Evolutionary conservation across 768 basidiomycete genomes (phyloP), one percentile per base, ranked within the genome.

Genomic region (Strobilomyces dryophilus): DNA sequence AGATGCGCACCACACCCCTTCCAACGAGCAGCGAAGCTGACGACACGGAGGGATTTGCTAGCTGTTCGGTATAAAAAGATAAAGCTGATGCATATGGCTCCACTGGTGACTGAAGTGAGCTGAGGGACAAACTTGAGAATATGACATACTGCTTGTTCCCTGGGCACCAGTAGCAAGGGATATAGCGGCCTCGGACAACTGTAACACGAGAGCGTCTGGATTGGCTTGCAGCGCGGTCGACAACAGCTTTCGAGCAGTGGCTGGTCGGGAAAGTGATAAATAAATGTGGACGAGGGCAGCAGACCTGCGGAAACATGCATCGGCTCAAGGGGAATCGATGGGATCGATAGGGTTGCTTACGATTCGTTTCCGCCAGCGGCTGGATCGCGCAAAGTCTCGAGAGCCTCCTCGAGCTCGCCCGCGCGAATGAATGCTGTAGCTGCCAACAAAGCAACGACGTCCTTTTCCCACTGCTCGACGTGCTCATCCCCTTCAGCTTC

Each of bases 171-270:
- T 87, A 31, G 81, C 81, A 49, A 92, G 78, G 27, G 85, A 83
- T 52, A 92, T 84, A 20, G 79, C 83, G 14, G 93, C 87, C 73
- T 98, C 94, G 54, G 94, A 92, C 58, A 87, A 80, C 65, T 95
- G 93, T 18, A 98, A 75, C 35, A 98, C 79, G 17, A 92, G 80
- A 63, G 93, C 88, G 66, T 97, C 94, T 66, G 94, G 93, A 8
- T 89, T 89, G 78, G 85, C 90, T 49, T 79, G 80, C 70, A 93
- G 88, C 24, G 91, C 89, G 21, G 84, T 79, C 31, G 89, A 85
- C 65, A 91, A 87, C 62, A 91, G 87, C 64, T 85, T 89, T 71
- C 85, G 88, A 26, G 94, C 94, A 36, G 94, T 80, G 72, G 91
- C 92, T 32, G 85, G 75, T 39, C 94, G 85, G 67, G 89, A 81